Evolutionary conservation across 495 filamentous ascomycete species (phyloP).

Genomic region (Hypoxylon subgilvum): DNA sequence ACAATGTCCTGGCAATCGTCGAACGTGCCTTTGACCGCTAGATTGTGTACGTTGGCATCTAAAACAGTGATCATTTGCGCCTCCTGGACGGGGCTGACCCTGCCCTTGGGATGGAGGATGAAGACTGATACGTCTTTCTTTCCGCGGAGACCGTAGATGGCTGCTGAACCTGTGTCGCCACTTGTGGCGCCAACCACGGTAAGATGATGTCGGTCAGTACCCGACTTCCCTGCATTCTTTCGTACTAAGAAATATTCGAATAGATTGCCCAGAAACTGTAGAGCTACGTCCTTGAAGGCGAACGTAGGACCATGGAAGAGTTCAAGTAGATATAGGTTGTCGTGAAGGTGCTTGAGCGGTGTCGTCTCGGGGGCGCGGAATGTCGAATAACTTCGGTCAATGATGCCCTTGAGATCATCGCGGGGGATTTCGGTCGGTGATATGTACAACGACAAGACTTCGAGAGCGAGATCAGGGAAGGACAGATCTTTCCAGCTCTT

Average conservation of each 20-base stretch:
- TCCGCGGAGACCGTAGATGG: conserved; percentile 94
- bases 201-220: conserved; percentile 77
- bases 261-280: conserved; percentile 91
- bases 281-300: conserved; percentile 89
- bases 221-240: conserved; percentile 76
- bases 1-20: conserved; percentile 97
- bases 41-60: conserved; percentile 87
- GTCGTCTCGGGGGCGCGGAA: conserved; percentile 79
- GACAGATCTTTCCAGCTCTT: conserved; percentile 74
- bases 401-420: conserved; percentile 78
- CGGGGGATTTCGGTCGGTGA: conserved; percentile 79
- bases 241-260: conserved; percentile 94
- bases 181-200: conserved; percentile 91
- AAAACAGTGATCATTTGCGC: conserved; percentile 92
- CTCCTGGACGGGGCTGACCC: conserved; percentile 85
- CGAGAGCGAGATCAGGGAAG: conserved; percentile 78
- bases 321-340: conserved; percentile 83
- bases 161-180: conserved; percentile 93
- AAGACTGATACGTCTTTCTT: conserved; percentile 95
- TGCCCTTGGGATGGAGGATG: conserved; percentile 85
- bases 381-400: conserved; percentile 79
- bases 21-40: conserved; percentile 85
- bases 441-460: conserved; percentile 81
- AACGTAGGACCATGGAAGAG: conserved; percentile 98
- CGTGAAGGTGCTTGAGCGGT: conserved; percentile 72